Conservation (phyloP, 1,284 basidiomycete genomes). For the Cutaneotrichosporon arboriforme region DNA sequence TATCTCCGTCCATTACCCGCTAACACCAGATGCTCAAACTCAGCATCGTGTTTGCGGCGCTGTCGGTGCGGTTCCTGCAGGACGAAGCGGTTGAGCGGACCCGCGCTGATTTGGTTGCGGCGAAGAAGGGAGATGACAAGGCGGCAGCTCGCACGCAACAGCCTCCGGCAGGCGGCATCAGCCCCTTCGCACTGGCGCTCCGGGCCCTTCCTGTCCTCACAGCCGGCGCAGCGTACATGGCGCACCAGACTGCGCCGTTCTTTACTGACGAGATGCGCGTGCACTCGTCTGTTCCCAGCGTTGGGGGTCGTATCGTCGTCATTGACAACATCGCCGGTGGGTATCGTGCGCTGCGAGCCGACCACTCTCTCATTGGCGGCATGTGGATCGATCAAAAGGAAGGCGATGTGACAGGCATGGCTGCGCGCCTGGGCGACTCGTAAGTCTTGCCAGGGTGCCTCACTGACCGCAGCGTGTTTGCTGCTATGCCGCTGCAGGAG, state of each 20-base stretch:
- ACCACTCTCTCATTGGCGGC: constrained; percentile 82
- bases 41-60: background rate
- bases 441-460: constrained; percentile 23
- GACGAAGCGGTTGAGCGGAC: background rate
- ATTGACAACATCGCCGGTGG: constrained; percentile 61
- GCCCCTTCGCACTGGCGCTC: background rate
- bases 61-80: background rate
- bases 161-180: too few relatives aligned
- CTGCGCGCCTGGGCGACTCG: constrained; percentile 52
- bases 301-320: constrained; percentile 70
- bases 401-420: constrained; percentile 32
- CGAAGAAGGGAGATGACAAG: too few relatives aligned
- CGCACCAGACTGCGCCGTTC: background rate
- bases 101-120: too few relatives aligned
- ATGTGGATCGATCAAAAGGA: constrained; percentile 59
- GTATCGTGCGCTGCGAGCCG: constrained; percentile 73
- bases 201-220: background rate
- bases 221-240: background rate
- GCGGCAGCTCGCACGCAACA: too few relatives aligned
- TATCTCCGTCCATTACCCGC: background rate
- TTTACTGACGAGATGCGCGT: background rate
- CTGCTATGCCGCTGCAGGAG: constrained; percentile 78
- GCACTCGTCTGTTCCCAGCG: constrained; percentile 52
- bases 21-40: background rate
- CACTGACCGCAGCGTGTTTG: constrained; percentile 64